Base-by-base conservation (phyloP, 495 filamentous ascomycete genomes). In the Penicillium waksmanii region DNA sequence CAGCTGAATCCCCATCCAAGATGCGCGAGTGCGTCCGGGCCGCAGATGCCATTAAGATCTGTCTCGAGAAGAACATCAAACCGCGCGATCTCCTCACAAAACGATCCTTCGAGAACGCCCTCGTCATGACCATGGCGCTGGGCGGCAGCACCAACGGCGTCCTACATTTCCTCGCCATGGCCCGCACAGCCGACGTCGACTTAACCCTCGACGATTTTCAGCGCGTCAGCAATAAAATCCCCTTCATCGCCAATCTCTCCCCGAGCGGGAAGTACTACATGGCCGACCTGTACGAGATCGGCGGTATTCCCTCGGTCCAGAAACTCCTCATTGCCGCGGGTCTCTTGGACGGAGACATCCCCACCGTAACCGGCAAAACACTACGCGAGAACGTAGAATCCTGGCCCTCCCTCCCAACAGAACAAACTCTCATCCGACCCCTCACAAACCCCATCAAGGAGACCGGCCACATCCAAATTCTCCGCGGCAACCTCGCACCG, bases 101-200 rank as follows among this genome's bases (percentile, higher is more conserved):
- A 66, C 84, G 84, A 6, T 87, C 91, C 2, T 96, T 98, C 62
- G 92, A 97, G 65, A 97, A 98, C 68, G 95, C 95, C 7, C 81
- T 98, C 10, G 89, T 94, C 1, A 84, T 96, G 67, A 96, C 92
- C 62, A 97, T 97, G 91, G 89, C 90, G 0, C 80, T 97, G 33
- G 93, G 95, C 51, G 93, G 93, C 47, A 89, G 84, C 52, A 97
- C 95, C 43, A 98, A 98, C 68, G 91, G 90, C 47, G 92, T 97
- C 25, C 82, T 98, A 23, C 95, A 98, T 71, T 91, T 96, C 71
- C 83, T 98, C 36, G 95, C 95, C 59, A 97, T 97, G 89, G 95
- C 95, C 38, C 87, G 88, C 60, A 93, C 92, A 1, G 95, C 95
- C 36, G 90, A 87, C 57, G 88, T 97, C 0, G 82, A 88, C 12